These are phyloP conservation scores for Rhizoctonia solani DNA, from an alignment of 1,284 basidiomycete genomes.

Conservation along the genomic window DNA sequence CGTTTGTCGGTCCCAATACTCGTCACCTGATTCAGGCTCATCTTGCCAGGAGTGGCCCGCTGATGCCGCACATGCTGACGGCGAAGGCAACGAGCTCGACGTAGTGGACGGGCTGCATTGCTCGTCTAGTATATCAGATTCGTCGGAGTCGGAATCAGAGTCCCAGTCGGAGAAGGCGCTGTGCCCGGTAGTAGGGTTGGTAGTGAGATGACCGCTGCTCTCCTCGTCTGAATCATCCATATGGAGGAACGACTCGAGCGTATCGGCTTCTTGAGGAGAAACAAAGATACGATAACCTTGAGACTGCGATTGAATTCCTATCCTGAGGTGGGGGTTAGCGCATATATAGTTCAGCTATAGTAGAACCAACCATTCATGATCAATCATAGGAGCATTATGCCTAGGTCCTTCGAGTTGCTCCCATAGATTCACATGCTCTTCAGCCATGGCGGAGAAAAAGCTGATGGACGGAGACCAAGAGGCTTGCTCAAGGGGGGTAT, in stretches of 20 bases:
- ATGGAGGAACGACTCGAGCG: conserved; percentile 25
- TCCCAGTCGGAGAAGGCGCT: conserved; percentile 32
- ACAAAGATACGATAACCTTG: conserved; percentile 9
- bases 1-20: conserved; percentile 30
- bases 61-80: conserved; percentile 10
- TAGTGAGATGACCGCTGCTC: not conserved
- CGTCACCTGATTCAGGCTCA: conserved; percentile 18
- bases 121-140: not conserved
- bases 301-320: conserved; percentile 15
- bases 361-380: conserved; percentile 9
- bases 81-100: conserved; percentile 7
- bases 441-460: conserved; percentile 29
- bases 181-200: conserved; percentile 14
- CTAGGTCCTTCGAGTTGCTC: conserved; percentile 13
- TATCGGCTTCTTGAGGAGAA: not conserved
- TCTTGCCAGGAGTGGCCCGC: conserved; percentile 21
- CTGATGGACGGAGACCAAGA: conserved; percentile 21
- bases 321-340: conserved; percentile 12
- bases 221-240: conserved; percentile 25
- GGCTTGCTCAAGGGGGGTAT: conserved; percentile 15
- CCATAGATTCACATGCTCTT: conserved; percentile 27
- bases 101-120: conserved; percentile 11
- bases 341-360: not conserved
- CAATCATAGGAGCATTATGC: not conserved
- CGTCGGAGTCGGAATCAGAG: conserved; percentile 18